Conservation (phyloP, 441 rosid genomes). For the Pelargonium cotyledonis region DNA sequence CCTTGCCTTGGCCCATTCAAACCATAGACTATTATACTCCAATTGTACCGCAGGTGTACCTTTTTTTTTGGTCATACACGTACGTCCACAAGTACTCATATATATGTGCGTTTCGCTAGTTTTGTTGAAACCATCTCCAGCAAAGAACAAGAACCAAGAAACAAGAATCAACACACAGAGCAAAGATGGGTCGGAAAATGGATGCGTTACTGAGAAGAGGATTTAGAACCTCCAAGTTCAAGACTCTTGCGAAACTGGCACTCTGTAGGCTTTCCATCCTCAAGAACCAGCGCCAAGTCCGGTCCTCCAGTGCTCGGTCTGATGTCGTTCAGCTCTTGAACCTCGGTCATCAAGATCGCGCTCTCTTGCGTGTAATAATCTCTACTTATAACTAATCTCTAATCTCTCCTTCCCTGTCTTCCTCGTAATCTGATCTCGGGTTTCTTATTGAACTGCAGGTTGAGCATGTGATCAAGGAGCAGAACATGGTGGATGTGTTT, state of each 20-base stretch:
- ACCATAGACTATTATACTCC: too few species aligned
- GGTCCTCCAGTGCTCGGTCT: constrained; percentile 50
- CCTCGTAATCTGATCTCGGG: background rate
- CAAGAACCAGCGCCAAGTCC: constrained; percentile 64
- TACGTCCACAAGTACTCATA: too few species aligned
- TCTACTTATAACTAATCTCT: background rate
- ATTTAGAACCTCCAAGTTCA: constrained; percentile 58
- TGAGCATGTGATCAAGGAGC: constrained; percentile 68
- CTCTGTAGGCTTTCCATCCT: constrained; percentile 62
- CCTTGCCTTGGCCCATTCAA: too few species aligned
- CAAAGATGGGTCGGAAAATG: constrained; percentile 67
- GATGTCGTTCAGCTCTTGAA: constrained; percentile 79
- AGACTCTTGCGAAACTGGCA: constrained; percentile 47
- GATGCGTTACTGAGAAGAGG: constrained; percentile 63
- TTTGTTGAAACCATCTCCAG: too few species aligned
- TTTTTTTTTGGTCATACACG: too few species aligned
- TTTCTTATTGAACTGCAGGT: constrained; percentile 29
- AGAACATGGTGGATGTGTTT: constrained; percentile 63
- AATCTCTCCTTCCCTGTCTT: too few species aligned
- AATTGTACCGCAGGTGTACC: too few species aligned
- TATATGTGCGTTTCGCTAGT: too few species aligned
- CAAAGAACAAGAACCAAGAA: background rate
- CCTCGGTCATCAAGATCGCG: constrained; percentile 62
- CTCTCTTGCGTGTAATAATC: constrained; percentile 67
- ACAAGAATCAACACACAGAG: background rate